phyloP scores from a whole-genome alignment of 2,329 filamentous ascomycete species.

The Claviceps cyperi region DNA sequence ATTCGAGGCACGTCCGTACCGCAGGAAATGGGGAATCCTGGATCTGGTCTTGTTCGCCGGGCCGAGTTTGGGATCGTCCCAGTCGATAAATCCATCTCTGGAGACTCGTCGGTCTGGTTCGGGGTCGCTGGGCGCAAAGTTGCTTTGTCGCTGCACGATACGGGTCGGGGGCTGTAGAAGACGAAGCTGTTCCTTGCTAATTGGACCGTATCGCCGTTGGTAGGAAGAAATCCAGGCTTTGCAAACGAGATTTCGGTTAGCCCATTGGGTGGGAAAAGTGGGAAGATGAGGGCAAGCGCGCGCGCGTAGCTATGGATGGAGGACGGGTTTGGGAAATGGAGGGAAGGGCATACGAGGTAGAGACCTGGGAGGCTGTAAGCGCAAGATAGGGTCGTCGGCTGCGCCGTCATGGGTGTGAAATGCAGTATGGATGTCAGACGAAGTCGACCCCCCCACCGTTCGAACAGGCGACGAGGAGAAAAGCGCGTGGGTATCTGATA shows the following conservation, averaged over 20 bases:
- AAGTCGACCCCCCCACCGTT: conserved; percentile 6
- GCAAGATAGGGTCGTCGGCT: conserved; percentile 7
- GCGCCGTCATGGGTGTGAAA: conserved; percentile 4
- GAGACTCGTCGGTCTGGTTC: conserved; percentile 29
- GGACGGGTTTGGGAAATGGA: not conserved
- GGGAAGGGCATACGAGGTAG: conserved; percentile 14
- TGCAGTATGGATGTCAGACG: conserved; percentile 5
- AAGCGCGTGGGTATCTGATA: conserved; percentile 2
- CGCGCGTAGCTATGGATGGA: too few species aligned
- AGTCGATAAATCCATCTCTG: conserved; percentile 32
- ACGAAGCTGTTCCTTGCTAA: conserved; percentile 23
- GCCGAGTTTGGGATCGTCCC: conserved; percentile 22
- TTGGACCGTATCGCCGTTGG: conserved; percentile 25
- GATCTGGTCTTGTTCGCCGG: conserved; percentile 19
- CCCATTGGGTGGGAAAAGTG: too few species aligned
- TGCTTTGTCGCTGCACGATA: conserved; percentile 26
- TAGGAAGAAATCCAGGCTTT: conserved; percentile 37
- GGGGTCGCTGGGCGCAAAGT: conserved; percentile 24
- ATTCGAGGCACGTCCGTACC: conserved; percentile 29
- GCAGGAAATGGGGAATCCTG: conserved; percentile 31
- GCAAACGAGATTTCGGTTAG: conserved; percentile 22
- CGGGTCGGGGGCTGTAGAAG: conserved; percentile 25
- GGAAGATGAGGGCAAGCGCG: too few species aligned
- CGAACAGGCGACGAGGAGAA: conserved; percentile 7
- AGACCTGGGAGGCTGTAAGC: conserved; percentile 15